Conservation (phyloP, 129 eudicot species). For the Solidago caesia region DNA sequence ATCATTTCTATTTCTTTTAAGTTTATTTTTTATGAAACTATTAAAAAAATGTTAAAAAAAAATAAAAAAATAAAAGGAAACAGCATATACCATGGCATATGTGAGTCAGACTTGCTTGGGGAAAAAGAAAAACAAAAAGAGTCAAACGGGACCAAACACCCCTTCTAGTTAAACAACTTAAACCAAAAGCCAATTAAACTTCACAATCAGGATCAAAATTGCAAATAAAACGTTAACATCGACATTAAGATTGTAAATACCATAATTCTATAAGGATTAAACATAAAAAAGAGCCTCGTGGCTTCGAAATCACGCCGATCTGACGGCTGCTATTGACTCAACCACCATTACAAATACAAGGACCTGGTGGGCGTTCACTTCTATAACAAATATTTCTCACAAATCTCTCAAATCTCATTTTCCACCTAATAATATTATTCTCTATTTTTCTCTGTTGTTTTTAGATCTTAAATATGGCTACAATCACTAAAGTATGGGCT, state of each 20-base stretch:
- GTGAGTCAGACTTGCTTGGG: too few species aligned
- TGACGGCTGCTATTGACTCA: conserved; percentile 46
- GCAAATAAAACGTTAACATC: background rate
- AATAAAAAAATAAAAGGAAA: too few species aligned
- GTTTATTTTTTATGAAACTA: too few species aligned
- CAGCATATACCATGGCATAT: too few species aligned
- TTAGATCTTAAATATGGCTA: conserved; percentile 60
- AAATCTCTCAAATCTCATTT: conserved; percentile 12
- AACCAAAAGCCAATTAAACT: background rate
- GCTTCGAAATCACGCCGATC: conserved; percentile 32
- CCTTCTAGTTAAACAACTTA: background rate
- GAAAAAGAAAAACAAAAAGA: background rate
- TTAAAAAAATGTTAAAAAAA: too few species aligned
- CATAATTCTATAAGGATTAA: conserved; percentile 19
- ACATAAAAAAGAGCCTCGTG: background rate
- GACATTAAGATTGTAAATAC: background rate
- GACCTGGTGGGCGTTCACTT: background rate
- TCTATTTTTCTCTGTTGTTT: conserved; percentile 14
- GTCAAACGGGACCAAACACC: background rate
- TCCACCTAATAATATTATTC: conserved; percentile 17
- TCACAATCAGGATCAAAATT: conserved; percentile 22
- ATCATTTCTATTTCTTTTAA: too few species aligned
- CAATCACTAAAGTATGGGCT: conserved; percentile 65
- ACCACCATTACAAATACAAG: conserved; percentile 35
- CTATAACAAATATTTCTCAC: background rate